phyloP scores from a whole-genome alignment of 2,329 filamentous ascomycete species.

The Scorias spongiosa region DNA sequence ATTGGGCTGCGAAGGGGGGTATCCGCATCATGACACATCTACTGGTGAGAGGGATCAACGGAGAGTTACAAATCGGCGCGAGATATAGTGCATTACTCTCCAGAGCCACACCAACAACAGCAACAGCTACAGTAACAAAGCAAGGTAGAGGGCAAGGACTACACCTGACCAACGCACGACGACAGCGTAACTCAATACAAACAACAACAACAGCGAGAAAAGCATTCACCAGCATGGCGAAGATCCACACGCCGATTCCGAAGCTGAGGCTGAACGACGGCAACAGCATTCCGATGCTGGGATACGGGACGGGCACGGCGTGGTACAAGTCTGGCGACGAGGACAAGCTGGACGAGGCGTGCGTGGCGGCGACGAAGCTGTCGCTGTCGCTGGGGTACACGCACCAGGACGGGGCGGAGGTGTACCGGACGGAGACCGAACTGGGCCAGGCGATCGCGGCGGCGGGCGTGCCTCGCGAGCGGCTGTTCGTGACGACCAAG shows the following conservation, averaged over 20 bases:
- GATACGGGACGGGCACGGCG: slow-evolving; percentile 59
- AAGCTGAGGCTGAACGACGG: slow-evolving; percentile 59
- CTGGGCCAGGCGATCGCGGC: slow-evolving; percentile 31
- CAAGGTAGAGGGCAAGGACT: too few relatives aligned
- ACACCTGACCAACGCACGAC: too few relatives aligned
- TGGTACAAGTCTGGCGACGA: slow-evolving; percentile 40
- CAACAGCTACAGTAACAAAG: too few relatives aligned
- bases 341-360: slow-evolving; percentile 39
- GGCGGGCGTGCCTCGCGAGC: slow-evolving; percentile 28
- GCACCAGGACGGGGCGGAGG: slow-evolving; percentile 62
- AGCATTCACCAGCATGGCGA: slow-evolving; percentile 2
- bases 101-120: too few relatives aligned
- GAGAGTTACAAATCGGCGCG: too few relatives aligned
- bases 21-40: too few relatives aligned
- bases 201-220: background rate
- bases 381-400: slow-evolving; percentile 56
- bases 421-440: slow-evolving; percentile 37
- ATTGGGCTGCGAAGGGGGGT: too few relatives aligned
- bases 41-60: too few relatives aligned
- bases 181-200: background rate
- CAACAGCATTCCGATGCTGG: slow-evolving; percentile 55
- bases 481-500: slow-evolving; percentile 42
- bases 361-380: slow-evolving; percentile 40
- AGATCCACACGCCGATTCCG: slow-evolving; percentile 35
- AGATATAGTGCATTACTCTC: too few relatives aligned